Evolutionary conservation across 2,329 filamentous ascomycete genomes (phyloP).

Genomic region (Neofusicoccum sp.): DNA sequence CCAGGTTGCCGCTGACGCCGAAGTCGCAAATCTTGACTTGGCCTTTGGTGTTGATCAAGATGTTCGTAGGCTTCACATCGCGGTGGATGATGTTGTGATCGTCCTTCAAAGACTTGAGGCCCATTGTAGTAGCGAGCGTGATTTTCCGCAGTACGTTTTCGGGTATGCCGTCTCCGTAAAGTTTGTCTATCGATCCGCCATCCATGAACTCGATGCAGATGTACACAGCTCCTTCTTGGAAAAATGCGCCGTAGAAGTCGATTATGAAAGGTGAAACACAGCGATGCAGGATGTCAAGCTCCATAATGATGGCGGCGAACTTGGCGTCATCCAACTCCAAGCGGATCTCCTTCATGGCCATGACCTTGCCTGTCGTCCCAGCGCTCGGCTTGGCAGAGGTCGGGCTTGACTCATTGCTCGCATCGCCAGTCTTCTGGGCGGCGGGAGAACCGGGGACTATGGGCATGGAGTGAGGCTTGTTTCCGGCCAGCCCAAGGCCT

Average conservation of each 20-base stretch:
- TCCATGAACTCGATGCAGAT: slow-evolving; percentile 99
- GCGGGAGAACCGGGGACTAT: slow-evolving; percentile 34
- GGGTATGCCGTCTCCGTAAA: slow-evolving; percentile 87
- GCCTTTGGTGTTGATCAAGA: slow-evolving; percentile 82
- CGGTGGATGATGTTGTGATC: slow-evolving; percentile 99
- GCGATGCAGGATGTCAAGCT: slow-evolving; percentile 91
- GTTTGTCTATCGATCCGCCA: slow-evolving; percentile 93
- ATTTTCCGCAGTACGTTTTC: slow-evolving; percentile 88
- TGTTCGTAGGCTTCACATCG: slow-evolving; percentile 99
- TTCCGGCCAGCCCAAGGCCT: slow-evolving; percentile 60
- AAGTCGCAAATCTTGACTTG: slow-evolving; percentile 99
- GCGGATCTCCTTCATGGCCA: slow-evolving; percentile 99
- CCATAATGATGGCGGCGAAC: slow-evolving; percentile 95
- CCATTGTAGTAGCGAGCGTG: slow-evolving; percentile 83
- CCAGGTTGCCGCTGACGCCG: slow-evolving; percentile 92
- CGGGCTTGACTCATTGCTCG: slow-evolving; percentile 34
- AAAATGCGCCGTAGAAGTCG: slow-evolving; percentile 98
- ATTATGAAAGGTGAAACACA: slow-evolving; percentile 96
- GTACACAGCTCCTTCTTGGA: slow-evolving; percentile 97
- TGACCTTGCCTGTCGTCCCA: slow-evolving; percentile 70
- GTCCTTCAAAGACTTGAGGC: slow-evolving; percentile 89
- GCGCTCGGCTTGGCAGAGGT: slow-evolving; percentile 36
- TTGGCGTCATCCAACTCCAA: slow-evolving; percentile 95
- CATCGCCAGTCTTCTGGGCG: slow-evolving; percentile 30
- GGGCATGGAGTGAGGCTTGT: slow-evolving; percentile 45